A percentile compares a stretch with the other conserved stretches of the same genome.
phyloP scores from a whole-genome alignment of 352 stramenopile genomes.

The Phytophthora rubi region DNA sequence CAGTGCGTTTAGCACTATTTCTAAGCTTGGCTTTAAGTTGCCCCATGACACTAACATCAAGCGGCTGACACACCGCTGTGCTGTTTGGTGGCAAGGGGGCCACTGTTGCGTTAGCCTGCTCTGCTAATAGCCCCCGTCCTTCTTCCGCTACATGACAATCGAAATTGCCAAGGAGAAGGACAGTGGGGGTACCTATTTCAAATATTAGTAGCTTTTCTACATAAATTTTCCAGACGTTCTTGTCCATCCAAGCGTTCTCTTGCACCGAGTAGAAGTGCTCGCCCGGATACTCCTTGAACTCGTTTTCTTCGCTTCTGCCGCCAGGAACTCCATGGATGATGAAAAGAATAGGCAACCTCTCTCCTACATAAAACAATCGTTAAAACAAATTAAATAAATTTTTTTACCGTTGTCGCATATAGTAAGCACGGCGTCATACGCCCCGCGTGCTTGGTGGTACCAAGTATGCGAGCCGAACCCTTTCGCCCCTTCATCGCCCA shows the following conservation, averaged over 20 bases:
- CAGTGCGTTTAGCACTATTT: not conserved
- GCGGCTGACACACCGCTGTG: not conserved
- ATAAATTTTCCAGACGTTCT: conserved; percentile 5
- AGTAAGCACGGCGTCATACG: not conserved
- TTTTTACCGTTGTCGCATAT: conserved; percentile 6
- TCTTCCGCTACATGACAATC: too few relatives aligned
- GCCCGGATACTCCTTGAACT: not conserved
- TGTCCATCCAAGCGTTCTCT: conserved; percentile 5
- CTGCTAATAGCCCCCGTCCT: too few relatives aligned
- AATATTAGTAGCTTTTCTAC: conserved; percentile 13
- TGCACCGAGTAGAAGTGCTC: conserved; percentile 5
- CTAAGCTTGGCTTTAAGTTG: not conserved
- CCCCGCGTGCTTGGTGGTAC: too few relatives aligned
- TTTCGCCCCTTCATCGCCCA: too few relatives aligned
- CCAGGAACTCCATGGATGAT: not conserved
- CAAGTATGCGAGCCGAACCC: too few relatives aligned
- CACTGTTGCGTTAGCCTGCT: too few relatives aligned
- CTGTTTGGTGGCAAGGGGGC: too few relatives aligned
- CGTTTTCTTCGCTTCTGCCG: not conserved
- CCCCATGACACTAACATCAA: not conserved
- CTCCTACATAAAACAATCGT: not conserved
- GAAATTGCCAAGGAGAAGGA: not conserved
- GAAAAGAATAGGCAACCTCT: conserved; percentile 10
- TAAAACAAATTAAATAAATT: too few relatives aligned
- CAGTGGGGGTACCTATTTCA: conserved; percentile 7